Evolutionary conservation across 2,329 filamentous ascomycete genomes (phyloP).

Genomic region (Bipolaris gigantea): DNA sequence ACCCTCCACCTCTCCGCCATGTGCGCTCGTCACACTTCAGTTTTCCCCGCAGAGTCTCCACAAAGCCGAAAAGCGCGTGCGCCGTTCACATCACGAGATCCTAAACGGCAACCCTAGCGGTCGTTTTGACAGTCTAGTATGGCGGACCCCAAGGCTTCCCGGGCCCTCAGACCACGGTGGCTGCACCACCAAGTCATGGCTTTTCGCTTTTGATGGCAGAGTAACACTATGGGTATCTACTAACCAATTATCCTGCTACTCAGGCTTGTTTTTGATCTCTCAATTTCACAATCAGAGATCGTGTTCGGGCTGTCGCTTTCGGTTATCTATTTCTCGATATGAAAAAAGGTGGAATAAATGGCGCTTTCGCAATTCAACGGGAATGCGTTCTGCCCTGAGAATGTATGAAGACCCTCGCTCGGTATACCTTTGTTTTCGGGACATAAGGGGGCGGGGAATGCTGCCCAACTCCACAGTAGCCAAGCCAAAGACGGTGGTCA

Average conservation of each 20-base stretch:
- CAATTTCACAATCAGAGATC: neutral
- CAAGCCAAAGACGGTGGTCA: conserved; percentile 3
- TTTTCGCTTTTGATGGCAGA: conserved; percentile 1
- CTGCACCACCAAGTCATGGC: neutral
- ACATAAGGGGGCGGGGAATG: neutral
- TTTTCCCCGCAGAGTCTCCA: conserved; percentile 6
- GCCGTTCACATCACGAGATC: conserved; percentile 10
- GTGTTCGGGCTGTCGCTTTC: neutral
- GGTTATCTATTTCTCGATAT: neutral
- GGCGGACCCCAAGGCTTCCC: conserved; percentile 5
- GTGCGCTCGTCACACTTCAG: conserved; percentile 21
- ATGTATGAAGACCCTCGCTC: neutral
- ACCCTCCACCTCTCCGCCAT: conserved; percentile 14
- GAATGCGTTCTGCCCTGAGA: neutral
- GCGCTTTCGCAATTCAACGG: neutral
- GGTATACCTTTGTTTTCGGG: neutral
- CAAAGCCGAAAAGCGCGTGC: conserved; percentile 9
- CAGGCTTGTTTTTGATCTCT: neutral
- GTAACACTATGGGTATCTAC: neutral
- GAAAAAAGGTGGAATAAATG: neutral
- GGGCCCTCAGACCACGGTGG: neutral
- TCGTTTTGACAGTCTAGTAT: conserved; percentile 14
- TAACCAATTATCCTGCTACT: neutral
- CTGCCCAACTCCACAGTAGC: neutral
- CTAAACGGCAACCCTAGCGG: conserved; percentile 8